A percentile compares a stretch with the other conserved stretches of the same genome.
Evolutionary conservation across 1,284 basidiomycete species (phyloP).

Genomic region (Cutaneotrichosporon sp.): DNA sequence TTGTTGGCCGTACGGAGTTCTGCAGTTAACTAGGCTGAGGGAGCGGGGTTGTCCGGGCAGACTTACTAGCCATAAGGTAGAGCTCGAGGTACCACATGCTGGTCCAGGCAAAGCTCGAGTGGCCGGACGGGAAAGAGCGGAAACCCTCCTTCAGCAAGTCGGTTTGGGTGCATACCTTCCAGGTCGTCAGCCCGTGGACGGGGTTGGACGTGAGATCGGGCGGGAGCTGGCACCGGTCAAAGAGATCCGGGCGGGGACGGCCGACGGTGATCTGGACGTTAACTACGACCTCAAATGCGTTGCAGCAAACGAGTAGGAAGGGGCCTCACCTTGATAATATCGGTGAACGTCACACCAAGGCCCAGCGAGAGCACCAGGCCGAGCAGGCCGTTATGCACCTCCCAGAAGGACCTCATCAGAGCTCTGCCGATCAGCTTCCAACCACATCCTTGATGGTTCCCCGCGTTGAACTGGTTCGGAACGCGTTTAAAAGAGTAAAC

Average conservation of each 20-base stretch:
- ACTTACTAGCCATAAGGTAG: constrained; percentile 53
- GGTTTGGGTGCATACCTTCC: constrained; percentile 70
- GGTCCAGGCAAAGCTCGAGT: constrained; percentile 60
- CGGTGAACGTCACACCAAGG: constrained; percentile 61
- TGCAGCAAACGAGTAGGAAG: too few relatives aligned
- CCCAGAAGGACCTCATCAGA: constrained; percentile 76
- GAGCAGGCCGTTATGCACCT: constrained; percentile 73
- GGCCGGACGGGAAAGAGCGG: constrained; percentile 87
- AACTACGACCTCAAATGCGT: too few relatives aligned
- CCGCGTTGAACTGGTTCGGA: too few relatives aligned
- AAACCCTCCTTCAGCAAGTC: constrained; percentile 78
- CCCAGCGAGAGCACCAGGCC: constrained; percentile 51
- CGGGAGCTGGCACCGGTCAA: constrained; percentile 77
- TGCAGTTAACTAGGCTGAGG: constrained; percentile 50
- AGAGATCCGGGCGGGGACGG: constrained; percentile 77
- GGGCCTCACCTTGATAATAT: constrained; percentile 67
- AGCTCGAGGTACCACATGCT: constrained; percentile 47
- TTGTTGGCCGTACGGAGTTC: constrained; percentile 84
- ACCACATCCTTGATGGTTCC: not conserved
- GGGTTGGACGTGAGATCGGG: constrained; percentile 60
- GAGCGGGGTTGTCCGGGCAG: not conserved
- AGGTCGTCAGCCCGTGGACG: constrained; percentile 66
- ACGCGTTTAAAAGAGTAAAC: too few relatives aligned
- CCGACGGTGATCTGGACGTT: constrained; percentile 67
- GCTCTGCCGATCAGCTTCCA: constrained; percentile 30